Evolutionary conservation across 2,329 filamentous ascomycete genomes (phyloP), one percentile per base, ranked within the genome.

Genomic region (Westerdykella ornata): DNA sequence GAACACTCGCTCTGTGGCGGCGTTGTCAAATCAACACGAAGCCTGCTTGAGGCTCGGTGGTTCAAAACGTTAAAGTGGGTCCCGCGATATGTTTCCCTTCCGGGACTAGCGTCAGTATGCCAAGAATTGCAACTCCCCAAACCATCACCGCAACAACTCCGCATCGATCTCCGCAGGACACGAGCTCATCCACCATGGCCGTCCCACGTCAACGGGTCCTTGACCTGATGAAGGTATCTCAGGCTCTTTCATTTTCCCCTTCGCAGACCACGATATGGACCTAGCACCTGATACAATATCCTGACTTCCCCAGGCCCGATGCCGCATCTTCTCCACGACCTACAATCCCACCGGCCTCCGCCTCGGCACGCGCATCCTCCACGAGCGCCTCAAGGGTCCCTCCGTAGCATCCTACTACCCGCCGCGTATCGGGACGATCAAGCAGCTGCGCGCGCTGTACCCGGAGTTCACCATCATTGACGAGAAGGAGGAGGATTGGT

Each of bases 301-400:
- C 38, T 57, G 35, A 58, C 41, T 18, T 8, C 6, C 5, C 8
- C 56, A 96, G 89, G 78, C 79, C 61, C 88, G 89, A 83, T 95
- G 88, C 76, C 80, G 82, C 65, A 80, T 97, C 71, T 98, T 97
- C 74, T 83, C 82, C 59, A 86, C 85, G 38, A 89, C 83, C 39
- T 97, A 82, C 74, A 98, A 98, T 69, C 92, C 92, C 18, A 76
- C 87, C 41, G 74, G 81, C 53, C 67, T 84, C 47, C 86, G 92
- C 47, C 80, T 87, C 54, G 92, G 92, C 60, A 96, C 92, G 72
- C 94, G 92, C 69, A 75, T 98, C 64, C 75, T 98, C 45, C 86
- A 89, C 60, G 85, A 96, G 67, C 81, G 89, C 60, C 74, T 97
- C 48, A 81, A 78, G 60, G 92, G 92, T n/a, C 86, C 88, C 20